Percentiles rank a stretch among this genome's conserved stretches.
Evolutionary conservation across 2,329 filamentous ascomycete species (phyloP).

Genomic region (Verticillium isaacii): DNA sequence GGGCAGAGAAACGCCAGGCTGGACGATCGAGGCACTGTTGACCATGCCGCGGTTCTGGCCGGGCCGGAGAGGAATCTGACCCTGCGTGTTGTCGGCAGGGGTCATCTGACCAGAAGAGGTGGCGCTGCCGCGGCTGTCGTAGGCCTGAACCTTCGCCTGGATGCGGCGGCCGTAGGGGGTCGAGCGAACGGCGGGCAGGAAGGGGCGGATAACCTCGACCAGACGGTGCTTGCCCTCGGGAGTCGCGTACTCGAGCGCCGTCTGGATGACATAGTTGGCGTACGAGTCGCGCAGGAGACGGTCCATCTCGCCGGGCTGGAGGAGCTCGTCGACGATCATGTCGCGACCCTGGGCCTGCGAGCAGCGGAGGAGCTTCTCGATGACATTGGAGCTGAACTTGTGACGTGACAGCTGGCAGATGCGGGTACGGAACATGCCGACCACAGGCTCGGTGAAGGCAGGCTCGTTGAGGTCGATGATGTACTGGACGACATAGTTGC

Average conservation of each 20-base stretch:
- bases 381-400: slow-evolving; percentile 99
- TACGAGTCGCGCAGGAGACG: slow-evolving; percentile 86
- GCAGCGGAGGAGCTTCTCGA: slow-evolving; percentile 92
- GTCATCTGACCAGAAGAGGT: slow-evolving; percentile 45
- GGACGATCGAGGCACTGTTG: slow-evolving; percentile 30
- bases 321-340: slow-evolving; percentile 80
- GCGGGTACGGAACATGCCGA: slow-evolving; percentile 70
- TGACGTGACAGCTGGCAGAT: slow-evolving; percentile 77
- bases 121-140: slow-evolving; percentile 43
- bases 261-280: slow-evolving; percentile 98
- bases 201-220: slow-evolving; percentile 79
- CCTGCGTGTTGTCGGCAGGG: slow-evolving; percentile 47
- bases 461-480: slow-evolving; percentile 91
- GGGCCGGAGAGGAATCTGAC: slow-evolving; percentile 47
- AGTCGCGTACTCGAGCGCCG: slow-evolving; percentile 82
- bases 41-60: slow-evolving; percentile 36
- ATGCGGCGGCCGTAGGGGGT: slow-evolving; percentile 95
- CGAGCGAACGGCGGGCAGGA: slow-evolving; percentile 77
- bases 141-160: slow-evolving; percentile 74
- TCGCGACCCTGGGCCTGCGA: slow-evolving; percentile 70
- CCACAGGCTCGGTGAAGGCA: slow-evolving; percentile 83
- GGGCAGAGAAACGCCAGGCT: slow-evolving; percentile 18
- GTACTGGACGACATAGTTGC: slow-evolving; percentile 98
- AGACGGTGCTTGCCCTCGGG: slow-evolving; percentile 67
- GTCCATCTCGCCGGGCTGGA: slow-evolving; percentile 71